phyloP scores from a whole-genome alignment of 1,139 yeast species.

The Meyerozyma elateridarum region DNA sequence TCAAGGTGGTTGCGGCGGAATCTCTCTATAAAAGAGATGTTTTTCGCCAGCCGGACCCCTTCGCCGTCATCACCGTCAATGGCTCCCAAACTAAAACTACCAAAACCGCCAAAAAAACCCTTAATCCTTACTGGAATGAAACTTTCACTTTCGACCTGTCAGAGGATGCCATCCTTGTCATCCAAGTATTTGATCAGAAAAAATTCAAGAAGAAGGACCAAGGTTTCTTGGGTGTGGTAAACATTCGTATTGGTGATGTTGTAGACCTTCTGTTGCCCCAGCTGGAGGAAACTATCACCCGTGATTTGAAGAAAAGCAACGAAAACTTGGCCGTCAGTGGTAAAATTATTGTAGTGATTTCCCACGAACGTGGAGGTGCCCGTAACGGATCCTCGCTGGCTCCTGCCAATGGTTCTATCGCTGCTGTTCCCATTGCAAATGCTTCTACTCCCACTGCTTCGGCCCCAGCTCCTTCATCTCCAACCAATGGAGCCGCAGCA shows the following conservation, averaged over 20 bases:
- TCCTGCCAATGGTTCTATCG: constrained; percentile 13
- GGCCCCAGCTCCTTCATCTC: constrained; percentile 12
- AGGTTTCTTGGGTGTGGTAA: constrained; percentile 96
- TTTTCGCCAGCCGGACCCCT: constrained; percentile 94
- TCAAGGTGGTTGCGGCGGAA: constrained; percentile 92
- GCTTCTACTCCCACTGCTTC: constrained; percentile 17
- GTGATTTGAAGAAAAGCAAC: constrained; percentile 87
- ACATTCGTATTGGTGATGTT: constrained; percentile 84
- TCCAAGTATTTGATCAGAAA: constrained; percentile 95
- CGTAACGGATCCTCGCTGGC: constrained; percentile 10
- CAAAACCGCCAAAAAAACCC: constrained; percentile 85
- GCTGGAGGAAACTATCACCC: constrained; percentile 82
- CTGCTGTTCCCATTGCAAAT: constrained; percentile 17
- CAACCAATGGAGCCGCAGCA: constrained; percentile 10
- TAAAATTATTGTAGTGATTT: constrained; percentile 72
- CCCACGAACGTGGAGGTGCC: constrained; percentile 28
- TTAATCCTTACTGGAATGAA: constrained; percentile 98
- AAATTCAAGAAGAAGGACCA: constrained; percentile 97
- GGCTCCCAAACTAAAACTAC: constrained; percentile 96
- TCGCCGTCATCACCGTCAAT: constrained; percentile 94
- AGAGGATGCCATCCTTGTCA: constrained; percentile 82
- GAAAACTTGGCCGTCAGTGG: constrained; percentile 93
- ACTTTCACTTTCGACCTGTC: constrained; percentile 71
- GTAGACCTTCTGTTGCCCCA: constrained; percentile 59
- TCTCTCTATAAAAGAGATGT: constrained; percentile 93